Base-by-base conservation (phyloP, 2,329 filamentous ascomycete species). In the Canariomyces notabilis region DNA sequence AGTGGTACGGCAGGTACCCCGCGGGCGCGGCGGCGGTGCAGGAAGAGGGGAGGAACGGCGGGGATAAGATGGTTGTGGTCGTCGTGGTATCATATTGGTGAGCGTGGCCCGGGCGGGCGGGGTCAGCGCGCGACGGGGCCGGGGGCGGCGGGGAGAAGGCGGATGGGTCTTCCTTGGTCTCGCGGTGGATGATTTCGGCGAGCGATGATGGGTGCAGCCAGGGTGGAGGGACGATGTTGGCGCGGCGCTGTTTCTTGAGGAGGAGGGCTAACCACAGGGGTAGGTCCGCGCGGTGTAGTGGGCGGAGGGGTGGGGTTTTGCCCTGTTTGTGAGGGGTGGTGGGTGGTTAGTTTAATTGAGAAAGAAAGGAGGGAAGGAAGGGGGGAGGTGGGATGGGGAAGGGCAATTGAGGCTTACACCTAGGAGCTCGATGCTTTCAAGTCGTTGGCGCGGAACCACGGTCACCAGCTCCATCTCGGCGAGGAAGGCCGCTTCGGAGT, bases 381-480 rank as follows among this genome's bases (percentile, higher is more conserved):
- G 48, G 37, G 20, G 12, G 22, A 39, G 21, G 32, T 19, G 15
- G 11, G 21, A 22, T 12, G 38, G 35, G 29, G 9, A n/a, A 22
- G 5, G 36, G 29, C 12, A 15, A n/a, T 36, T 16, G 60, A 61
- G 49, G 80, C 85, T 73, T 74, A 97, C 93, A 55, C 85, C 83
- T 45, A 98, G 79, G 52, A 98, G 77, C 58, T 87, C 77, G 53
- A 98, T 85, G 57, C 80, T 81, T 56, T 96, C 89, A 43, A 98
- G 82, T 54, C 87, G 80, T 66, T 97, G 90, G 44, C 93, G 87
- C 29, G 93, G 93, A 40, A 97, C 82, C 18, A 98, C 79, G 0
- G 90, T 96, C 46, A 98, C 86, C 60, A 89, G 80, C 71, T 97
- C 91, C 89, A 96, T 97, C 71, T 98, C 93, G 67, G 90, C 95